Evolutionary conservation across 1,284 basidiomycete genomes (phyloP).

Genomic region (Uromyces viciae-fabae): DNA sequence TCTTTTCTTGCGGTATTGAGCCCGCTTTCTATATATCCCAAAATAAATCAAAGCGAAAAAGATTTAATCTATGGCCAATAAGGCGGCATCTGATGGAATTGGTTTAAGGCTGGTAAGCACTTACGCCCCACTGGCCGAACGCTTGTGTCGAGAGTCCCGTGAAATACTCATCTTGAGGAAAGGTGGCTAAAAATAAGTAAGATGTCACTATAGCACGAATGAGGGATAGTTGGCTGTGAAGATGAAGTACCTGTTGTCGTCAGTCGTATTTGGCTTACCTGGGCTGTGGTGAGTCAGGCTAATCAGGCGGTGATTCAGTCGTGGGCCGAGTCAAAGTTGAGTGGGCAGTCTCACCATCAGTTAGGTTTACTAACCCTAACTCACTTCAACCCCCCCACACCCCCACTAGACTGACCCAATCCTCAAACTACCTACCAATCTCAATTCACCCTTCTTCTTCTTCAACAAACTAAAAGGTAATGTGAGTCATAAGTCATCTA

Average conservation of each 20-base stretch:
- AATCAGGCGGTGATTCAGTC: too few relatives aligned
- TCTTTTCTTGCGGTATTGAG: constrained; percentile 97
- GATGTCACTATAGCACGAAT: neutral
- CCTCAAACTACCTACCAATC: constrained; percentile 22
- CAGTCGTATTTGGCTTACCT: neutral
- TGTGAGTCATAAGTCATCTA: too few relatives aligned
- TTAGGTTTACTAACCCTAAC: constrained; percentile 42
- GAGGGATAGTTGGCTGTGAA: neutral
- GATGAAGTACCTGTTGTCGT: neutral
- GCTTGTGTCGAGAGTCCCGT: constrained; percentile 89
- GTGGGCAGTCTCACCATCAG: constrained; percentile 29
- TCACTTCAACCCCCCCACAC: neutral
- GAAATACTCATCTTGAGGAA: constrained; percentile 62
- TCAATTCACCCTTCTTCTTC: constrained; percentile 36
- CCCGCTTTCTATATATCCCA: constrained; percentile 73
- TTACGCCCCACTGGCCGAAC: constrained; percentile 67
- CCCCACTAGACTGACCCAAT: neutral
- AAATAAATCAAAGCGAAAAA: neutral
- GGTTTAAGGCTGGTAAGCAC: constrained; percentile 29
- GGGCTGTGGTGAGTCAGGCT: neutral
- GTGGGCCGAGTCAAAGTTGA: neutral
- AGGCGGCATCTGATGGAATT: neutral
- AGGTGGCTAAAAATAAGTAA: neutral
- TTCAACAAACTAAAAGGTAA: too few relatives aligned
- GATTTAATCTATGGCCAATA: neutral